These are phyloP conservation scores for Globisporangium parvum DNA, from an alignment of 352 stramenopile genomes.

Conservation along the genomic window DNA sequence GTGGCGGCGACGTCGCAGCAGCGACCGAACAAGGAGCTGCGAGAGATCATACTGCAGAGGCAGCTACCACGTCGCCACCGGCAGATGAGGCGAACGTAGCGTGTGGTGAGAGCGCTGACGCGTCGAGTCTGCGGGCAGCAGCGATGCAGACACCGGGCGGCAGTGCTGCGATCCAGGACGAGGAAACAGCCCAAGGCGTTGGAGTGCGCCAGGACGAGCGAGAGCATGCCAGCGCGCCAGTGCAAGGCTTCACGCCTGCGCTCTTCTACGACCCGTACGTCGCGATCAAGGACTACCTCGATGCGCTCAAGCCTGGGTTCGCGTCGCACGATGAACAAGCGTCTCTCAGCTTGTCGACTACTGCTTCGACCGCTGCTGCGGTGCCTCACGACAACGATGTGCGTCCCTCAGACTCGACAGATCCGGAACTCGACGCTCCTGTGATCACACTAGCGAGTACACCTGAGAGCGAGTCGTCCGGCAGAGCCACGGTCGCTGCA, in stretches of 20 bases:
- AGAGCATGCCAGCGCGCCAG: not conserved
- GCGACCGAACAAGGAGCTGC: no score
- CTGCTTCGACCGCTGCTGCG: not conserved
- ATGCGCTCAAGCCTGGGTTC: constrained; percentile 5
- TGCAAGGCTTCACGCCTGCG: constrained; percentile 12
- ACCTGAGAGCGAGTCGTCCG: no score
- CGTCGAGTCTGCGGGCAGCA: no score
- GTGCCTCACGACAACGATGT: not conserved
- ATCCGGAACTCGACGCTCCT: not conserved
- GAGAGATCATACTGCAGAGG: no score
- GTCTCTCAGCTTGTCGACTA: not conserved
- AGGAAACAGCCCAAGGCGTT: no score
- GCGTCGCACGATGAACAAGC: not conserved
- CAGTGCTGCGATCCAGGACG: no score
- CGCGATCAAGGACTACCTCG: constrained; percentile 13
- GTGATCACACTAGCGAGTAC: no score
- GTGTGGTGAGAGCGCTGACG: no score
- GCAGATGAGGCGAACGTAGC: no score
- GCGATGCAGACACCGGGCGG: no score
- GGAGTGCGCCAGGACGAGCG: no score
- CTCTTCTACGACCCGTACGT: constrained; percentile 14
- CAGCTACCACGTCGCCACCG: no score
- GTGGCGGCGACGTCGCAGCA: not conserved
- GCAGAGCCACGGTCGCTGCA: not conserved
- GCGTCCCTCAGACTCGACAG: not conserved